Conservation (phyloP, 1,284 basidiomycete species). For the Ceratobasidium sp. region DNA sequence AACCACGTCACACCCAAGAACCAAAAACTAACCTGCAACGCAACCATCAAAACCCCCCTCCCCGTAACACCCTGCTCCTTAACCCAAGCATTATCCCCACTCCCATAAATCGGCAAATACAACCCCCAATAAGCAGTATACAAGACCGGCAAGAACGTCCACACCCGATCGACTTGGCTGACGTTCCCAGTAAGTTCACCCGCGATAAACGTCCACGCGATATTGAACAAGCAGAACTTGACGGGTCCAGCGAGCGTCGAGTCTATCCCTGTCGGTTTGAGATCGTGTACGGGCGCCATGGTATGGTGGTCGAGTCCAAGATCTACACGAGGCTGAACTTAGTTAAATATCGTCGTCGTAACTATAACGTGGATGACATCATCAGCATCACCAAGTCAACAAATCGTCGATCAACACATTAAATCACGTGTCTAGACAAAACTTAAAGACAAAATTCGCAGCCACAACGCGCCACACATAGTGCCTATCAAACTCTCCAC, state of each 20-base stretch:
- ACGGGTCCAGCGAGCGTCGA: slow-evolving; percentile 58
- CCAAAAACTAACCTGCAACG: slow-evolving; percentile 65
- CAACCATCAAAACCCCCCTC: slow-evolving; percentile 78
- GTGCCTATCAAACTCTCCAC: too few species aligned
- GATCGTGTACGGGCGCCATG: slow-evolving; percentile 2
- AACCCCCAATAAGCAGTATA: slow-evolving; percentile 74
- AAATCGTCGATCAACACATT: neutral
- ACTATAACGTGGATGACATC: slow-evolving; percentile 10
- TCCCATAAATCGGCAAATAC: slow-evolving; percentile 31
- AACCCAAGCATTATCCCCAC: slow-evolving; percentile 41
- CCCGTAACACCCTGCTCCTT: slow-evolving; percentile 66
- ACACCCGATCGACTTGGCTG: slow-evolving; percentile 83
- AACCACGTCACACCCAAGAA: too few species aligned
- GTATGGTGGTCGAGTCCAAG: neutral
- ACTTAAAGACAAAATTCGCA: too few species aligned
- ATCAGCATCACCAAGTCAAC: neutral
- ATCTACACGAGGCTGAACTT: neutral
- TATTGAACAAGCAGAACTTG: slow-evolving; percentile 69
- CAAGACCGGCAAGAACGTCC: slow-evolving; percentile 84
- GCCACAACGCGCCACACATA: too few species aligned
- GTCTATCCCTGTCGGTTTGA: slow-evolving; percentile 13
- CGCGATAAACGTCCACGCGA: slow-evolving; percentile 55
- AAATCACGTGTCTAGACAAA: too few species aligned
- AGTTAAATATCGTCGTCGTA: neutral
- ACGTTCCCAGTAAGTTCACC: slow-evolving; percentile 78